These are phyloP conservation scores for Somion occarium DNA, from an alignment of 1,284 basidiomycete genomes.

Conservation along the genomic window DNA sequence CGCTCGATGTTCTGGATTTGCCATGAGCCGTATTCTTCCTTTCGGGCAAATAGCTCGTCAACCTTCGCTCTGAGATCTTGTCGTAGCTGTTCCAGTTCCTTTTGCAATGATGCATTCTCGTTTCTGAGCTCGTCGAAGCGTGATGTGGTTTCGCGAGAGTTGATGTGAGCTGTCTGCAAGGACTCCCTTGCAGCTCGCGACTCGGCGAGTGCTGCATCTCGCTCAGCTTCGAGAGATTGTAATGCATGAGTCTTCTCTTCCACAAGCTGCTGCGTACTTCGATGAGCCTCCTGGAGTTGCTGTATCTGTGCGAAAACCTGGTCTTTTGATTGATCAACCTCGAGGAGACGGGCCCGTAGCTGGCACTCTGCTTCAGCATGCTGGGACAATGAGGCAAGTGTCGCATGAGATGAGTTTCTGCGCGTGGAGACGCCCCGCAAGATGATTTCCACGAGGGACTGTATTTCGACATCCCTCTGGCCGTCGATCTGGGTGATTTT, in stretches of 20 bases:
- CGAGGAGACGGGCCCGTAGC: not conserved
- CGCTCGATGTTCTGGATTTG: conserved; percentile 16
- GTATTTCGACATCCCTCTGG: conserved; percentile 24
- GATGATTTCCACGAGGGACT: conserved; percentile 17
- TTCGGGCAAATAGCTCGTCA: conserved; percentile 24
- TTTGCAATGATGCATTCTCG: conserved; percentile 12
- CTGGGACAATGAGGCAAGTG: not conserved
- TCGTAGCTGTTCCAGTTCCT: conserved; percentile 16
- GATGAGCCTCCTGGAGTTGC: not conserved
- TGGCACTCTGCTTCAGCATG: not conserved
- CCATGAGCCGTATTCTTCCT: conserved; percentile 18
- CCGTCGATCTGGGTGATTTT: conserved; percentile 13
- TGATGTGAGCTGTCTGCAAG: conserved; percentile 26
- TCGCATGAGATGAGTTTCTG: not conserved
- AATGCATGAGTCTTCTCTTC: not conserved
- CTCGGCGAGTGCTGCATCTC: not conserved
- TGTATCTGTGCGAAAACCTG: not conserved
- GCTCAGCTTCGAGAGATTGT: not conserved
- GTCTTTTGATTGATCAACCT: not conserved
- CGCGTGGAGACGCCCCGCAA: not conserved
- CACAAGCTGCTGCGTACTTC: not conserved
- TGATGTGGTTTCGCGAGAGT: conserved; percentile 11
- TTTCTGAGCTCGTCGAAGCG: conserved; percentile 11
- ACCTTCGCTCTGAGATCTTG: conserved; percentile 23
- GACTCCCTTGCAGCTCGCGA: conserved; percentile 26